Evolutionary conservation across 768 basidiomycete species (phyloP).

Genomic region (Tylopilus plumbeoviolaceoides): DNA sequence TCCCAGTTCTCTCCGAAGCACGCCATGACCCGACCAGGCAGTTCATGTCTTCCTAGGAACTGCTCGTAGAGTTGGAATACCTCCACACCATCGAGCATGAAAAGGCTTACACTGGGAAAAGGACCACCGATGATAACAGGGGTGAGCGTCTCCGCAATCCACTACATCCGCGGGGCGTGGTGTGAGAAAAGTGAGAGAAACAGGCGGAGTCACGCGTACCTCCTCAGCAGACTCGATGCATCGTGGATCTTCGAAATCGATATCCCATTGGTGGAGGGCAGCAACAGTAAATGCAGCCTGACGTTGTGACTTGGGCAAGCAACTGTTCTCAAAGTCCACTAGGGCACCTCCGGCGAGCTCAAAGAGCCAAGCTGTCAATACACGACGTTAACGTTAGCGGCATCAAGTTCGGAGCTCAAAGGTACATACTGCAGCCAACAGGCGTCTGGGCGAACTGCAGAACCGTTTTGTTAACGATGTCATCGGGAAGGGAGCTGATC

Average conservation of each 20-base stretch:
- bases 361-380: constrained; percentile 76
- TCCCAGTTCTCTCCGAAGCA: constrained; percentile 76
- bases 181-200: constrained; percentile 6
- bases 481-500: constrained; percentile 80
- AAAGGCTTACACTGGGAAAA: constrained; percentile 69
- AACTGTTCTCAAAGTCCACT: constrained; percentile 65
- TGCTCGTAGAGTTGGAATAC: constrained; percentile 31
- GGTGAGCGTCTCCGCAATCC: constrained; percentile 73
- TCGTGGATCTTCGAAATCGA: constrained; percentile 73
- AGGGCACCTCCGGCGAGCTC: constrained; percentile 85
- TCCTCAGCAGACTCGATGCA: constrained; percentile 82
- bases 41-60: constrained; percentile 75
- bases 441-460: constrained; percentile 78
- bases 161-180: constrained; percentile 38
- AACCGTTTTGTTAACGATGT: constrained; percentile 81
- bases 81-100: constrained; percentile 14
- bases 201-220: constrained; percentile 36
- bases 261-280: constrained; percentile 91
- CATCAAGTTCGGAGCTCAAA: neutral
- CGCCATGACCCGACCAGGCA: constrained; percentile 54
- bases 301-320: constrained; percentile 74
- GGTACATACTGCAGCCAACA: constrained; percentile 81
- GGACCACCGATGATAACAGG: constrained; percentile 76
- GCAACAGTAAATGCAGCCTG: constrained; percentile 82
- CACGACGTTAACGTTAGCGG: neutral